These are phyloP conservation scores for Kodamaea suecica DNA, from an alignment of 1,139 yeast genomes.

Conservation along the genomic window DNA sequence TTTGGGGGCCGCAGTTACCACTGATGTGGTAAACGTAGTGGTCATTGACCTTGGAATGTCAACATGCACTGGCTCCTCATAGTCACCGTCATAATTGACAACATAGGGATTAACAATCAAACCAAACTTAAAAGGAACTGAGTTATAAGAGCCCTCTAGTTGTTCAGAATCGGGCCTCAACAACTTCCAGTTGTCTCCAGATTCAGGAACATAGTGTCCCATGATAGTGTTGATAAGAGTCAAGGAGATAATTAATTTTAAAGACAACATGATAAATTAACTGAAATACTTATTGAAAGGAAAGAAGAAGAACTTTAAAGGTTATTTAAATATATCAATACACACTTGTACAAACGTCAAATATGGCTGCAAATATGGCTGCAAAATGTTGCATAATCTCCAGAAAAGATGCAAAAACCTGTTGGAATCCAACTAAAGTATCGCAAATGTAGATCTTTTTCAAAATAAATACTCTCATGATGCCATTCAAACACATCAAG, in stretches of 20 bases:
- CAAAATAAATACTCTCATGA: too few relatives aligned
- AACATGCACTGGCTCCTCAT: slow-evolving; percentile 13
- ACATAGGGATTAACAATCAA: slow-evolving; percentile 30
- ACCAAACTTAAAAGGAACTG: slow-evolving; percentile 35
- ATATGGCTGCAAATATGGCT: too few relatives aligned
- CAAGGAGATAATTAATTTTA: slow-evolving; percentile 14
- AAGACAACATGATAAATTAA: slow-evolving; percentile 9
- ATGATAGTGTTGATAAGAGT: slow-evolving; percentile 1
- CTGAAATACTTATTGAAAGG: background rate
- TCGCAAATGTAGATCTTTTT: too few relatives aligned
- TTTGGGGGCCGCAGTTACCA: slow-evolving; percentile 23
- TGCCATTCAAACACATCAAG: too few relatives aligned
- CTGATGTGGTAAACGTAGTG: slow-evolving; percentile 16
- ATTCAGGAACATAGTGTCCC: slow-evolving; percentile 28
- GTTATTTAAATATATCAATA: too few relatives aligned
- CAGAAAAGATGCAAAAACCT: too few relatives aligned
- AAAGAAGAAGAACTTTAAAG: too few relatives aligned
- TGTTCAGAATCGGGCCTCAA: slow-evolving; percentile 24
- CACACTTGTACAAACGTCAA: too few relatives aligned
- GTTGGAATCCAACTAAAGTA: too few relatives aligned
- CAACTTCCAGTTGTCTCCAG: slow-evolving; percentile 35
- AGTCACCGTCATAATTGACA: slow-evolving; percentile 17
- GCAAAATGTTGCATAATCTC: too few relatives aligned
- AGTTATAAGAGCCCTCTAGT: slow-evolving; percentile 20
- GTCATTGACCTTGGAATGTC: slow-evolving; percentile 18